Evolutionary conservation across 2,329 filamentous ascomycete species (phyloP).

Genomic region (Diatrype stigma): DNA sequence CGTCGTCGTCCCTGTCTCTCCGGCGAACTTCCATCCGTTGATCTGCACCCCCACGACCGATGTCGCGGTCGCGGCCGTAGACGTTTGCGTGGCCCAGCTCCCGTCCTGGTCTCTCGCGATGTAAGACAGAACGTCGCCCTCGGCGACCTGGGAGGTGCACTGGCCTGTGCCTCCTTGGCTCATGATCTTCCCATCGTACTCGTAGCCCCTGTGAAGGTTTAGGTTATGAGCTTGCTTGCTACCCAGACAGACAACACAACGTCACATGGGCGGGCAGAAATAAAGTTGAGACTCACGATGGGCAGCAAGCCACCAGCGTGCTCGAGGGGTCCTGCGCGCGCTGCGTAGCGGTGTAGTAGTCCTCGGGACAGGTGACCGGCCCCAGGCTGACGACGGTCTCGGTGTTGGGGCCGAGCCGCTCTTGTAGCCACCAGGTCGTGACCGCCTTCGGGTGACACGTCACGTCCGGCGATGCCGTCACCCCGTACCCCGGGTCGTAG

Average conservation of each 20-base stretch:
- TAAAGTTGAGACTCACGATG: constrained; percentile 10
- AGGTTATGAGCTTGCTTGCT: background rate
- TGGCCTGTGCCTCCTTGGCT: constrained; percentile 11
- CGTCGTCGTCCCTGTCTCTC: constrained; percentile 3
- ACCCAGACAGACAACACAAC: too few relatives aligned
- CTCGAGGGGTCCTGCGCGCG: constrained; percentile 12
- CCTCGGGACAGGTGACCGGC: constrained; percentile 14
- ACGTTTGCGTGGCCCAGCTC: constrained; percentile 11
- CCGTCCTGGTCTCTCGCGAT: constrained; percentile 1
- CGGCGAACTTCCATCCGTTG: constrained; percentile 16
- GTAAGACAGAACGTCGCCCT: constrained; percentile 11
- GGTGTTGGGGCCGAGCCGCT: constrained; percentile 9
- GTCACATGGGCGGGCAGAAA: too few relatives aligned
- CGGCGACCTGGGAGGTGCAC: constrained; percentile 11
- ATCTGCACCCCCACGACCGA: constrained; percentile 11
- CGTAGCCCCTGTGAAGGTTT: background rate
- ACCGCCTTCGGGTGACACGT: constrained; percentile 14
- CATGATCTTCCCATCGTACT: background rate
- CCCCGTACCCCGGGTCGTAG: constrained; percentile 17
- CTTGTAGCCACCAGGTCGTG: constrained; percentile 18
- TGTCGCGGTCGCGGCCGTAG: constrained; percentile 7
- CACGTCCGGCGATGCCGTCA: constrained; percentile 4
- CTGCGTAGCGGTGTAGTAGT: constrained; percentile 15
- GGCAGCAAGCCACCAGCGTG: constrained; percentile 16
- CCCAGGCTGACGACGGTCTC: constrained; percentile 14